Evolutionary conservation across 805 yeast genomes (phyloP).

Genomic region (Starmerella scarabaei): DNA sequence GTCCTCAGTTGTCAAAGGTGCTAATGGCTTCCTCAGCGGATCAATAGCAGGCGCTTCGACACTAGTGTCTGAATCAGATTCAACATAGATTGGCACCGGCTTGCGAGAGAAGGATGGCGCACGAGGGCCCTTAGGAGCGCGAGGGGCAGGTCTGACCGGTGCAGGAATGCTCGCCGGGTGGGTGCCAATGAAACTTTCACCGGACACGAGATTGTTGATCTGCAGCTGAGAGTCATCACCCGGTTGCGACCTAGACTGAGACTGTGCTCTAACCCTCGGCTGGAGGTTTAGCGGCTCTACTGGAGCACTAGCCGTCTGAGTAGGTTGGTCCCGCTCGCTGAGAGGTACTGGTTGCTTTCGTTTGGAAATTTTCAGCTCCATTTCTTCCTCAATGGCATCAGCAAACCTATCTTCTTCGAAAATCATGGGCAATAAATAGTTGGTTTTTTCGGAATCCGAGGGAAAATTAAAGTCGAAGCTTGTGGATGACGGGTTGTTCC

Average conservation of each 20-base stretch:
- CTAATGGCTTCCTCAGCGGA: constrained; percentile 12
- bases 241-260: neutral
- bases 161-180: constrained; percentile 18
- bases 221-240: constrained; percentile 13
- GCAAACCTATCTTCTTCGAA: constrained; percentile 31
- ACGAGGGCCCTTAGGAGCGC: constrained; percentile 9
- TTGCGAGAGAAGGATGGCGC: constrained; percentile 15
- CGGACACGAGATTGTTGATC: constrained; percentile 14
- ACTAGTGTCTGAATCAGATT: constrained; percentile 1
- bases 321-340: too few species aligned
- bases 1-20: constrained; percentile 2
- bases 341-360: too few species aligned
- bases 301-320: neutral
- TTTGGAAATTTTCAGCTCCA: constrained; percentile 23
- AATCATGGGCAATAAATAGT: constrained; percentile 28
- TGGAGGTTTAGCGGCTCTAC: neutral
- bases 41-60: neutral
- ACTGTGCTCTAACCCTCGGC: neutral
- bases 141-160: constrained; percentile 20
- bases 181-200: constrained; percentile 19
- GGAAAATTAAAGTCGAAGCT: constrained; percentile 6
- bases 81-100: constrained; percentile 15
- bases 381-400: constrained; percentile 29
- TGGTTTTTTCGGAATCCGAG: neutral
- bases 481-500: neutral